Percentiles rank a stretch among this genome's conserved stretches.
phyloP scores from a whole-genome alignment of 345 rosid genomes.

The Rhizophora apiculata region DNA sequence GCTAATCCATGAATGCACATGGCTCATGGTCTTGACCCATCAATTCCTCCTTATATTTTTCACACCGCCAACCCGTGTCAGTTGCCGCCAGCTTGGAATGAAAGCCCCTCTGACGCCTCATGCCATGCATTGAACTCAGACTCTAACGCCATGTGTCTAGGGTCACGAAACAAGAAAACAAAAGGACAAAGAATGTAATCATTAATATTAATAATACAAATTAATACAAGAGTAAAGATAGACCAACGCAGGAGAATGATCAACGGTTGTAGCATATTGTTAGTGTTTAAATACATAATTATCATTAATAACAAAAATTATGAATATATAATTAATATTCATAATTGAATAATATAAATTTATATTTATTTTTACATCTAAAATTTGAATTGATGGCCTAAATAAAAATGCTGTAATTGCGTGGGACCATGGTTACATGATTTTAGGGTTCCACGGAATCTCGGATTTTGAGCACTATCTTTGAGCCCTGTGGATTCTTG shows the following conservation, averaged over 20 bases:
- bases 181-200: neutral
- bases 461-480: slow-evolving; percentile 5
- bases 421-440: slow-evolving; percentile 11
- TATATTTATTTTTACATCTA: too few relatives aligned
- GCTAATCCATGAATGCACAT: too few relatives aligned
- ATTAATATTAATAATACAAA: neutral
- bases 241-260: too few relatives aligned
- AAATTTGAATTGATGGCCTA: too few relatives aligned
- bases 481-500: neutral
- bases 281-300: too few relatives aligned
- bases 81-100: slow-evolving; percentile 4
- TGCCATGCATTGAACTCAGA: slow-evolving; percentile 15
- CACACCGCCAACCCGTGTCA: neutral
- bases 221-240: neutral
- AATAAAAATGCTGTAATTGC: neutral
- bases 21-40: too few relatives aligned
- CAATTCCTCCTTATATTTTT: too few relatives aligned
- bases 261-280: too few relatives aligned
- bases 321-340: too few relatives aligned
- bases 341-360: too few relatives aligned
- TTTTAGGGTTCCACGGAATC: neutral
- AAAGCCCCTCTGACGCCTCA: neutral
- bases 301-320: too few relatives aligned
- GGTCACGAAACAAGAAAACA: neutral
- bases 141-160: neutral